Percentiles rank a stretch among this genome's conserved stretches.
Conservation (phyloP, 345 rosid species). For the Euphorbia tirucalli region DNA sequence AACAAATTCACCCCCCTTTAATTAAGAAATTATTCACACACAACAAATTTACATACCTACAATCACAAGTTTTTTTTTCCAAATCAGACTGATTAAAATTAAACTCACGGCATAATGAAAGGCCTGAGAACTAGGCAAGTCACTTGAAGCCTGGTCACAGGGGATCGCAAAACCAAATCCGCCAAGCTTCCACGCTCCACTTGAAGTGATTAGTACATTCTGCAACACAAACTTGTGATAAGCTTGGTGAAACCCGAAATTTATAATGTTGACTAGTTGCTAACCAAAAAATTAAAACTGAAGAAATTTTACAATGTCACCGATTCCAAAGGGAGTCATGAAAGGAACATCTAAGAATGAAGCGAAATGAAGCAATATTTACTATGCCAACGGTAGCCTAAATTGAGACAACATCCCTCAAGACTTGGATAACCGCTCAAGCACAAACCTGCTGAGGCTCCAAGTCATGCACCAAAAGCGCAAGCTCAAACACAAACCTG, state of each 20-base stretch:
- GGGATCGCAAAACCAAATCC: slow-evolving; percentile 91
- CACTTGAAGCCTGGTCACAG: slow-evolving; percentile 53
- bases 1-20: not conserved
- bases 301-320: not conserved
- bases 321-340: not conserved
- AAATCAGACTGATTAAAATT: slow-evolving; percentile 11
- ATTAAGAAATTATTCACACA: not conserved
- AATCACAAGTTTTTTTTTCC: not conserved
- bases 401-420: not conserved
- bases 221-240: slow-evolving; percentile 30
- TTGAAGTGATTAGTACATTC: slow-evolving; percentile 83
- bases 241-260: not conserved
- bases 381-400: not conserved
- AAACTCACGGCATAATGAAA: slow-evolving; percentile 87
- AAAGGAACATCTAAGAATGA: not conserved
- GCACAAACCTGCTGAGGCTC: not conserved
- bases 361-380: not conserved
- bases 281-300: slow-evolving; percentile 2
- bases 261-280: not conserved
- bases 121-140: slow-evolving; percentile 54
- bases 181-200: slow-evolving; percentile 98
- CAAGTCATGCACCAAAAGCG: not conserved
- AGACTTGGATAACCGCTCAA: not conserved
- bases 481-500: not conserved
- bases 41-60: not conserved